phyloP scores from a whole-genome alignment of 305 asterid species.

The Fraxinus greggii region DNA sequence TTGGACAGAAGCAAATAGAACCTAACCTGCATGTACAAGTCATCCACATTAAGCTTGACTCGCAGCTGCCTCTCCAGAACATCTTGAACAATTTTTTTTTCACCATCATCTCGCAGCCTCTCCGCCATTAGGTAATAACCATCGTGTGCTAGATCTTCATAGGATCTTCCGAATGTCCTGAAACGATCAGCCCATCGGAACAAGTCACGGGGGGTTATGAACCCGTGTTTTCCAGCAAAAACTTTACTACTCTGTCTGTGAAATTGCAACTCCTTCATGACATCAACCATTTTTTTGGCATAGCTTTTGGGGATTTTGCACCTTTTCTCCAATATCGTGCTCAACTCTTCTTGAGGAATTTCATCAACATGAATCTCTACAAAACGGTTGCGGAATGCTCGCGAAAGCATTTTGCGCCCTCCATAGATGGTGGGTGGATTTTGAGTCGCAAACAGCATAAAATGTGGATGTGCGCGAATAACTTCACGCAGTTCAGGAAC shows the following conservation, averaged over 20 bases:
- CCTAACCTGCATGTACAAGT: slow-evolving; percentile 89
- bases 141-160: slow-evolving; percentile 82
- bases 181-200: slow-evolving; percentile 94
- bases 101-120: slow-evolving; percentile 80
- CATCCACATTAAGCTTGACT: slow-evolving; percentile 49
- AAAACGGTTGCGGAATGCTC: slow-evolving; percentile 98
- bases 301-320: slow-evolving; percentile 65
- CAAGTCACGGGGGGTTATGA: slow-evolving; percentile 96
- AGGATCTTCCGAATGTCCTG: slow-evolving; percentile 48
- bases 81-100: slow-evolving; percentile 65
- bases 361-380: slow-evolving; percentile 99
- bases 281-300: slow-evolving; percentile 84
- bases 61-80: slow-evolving; percentile 64
- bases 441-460: slow-evolving; percentile 98
- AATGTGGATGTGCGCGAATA: slow-evolving; percentile 76
- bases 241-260: slow-evolving; percentile 86
- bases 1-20: slow-evolving; percentile 31
- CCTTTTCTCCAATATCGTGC: slow-evolving; percentile 63
- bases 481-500: slow-evolving; percentile 87
- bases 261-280: slow-evolving; percentile 91
- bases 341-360: slow-evolving; percentile 87
- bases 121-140: slow-evolving; percentile 94
- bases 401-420: slow-evolving; percentile 93
- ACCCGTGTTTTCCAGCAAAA: slow-evolving; percentile 99
- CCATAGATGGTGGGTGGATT: slow-evolving; percentile 94